Base-by-base conservation (phyloP, 164 flowering plant species). In the Umbellularia californica region DNA sequence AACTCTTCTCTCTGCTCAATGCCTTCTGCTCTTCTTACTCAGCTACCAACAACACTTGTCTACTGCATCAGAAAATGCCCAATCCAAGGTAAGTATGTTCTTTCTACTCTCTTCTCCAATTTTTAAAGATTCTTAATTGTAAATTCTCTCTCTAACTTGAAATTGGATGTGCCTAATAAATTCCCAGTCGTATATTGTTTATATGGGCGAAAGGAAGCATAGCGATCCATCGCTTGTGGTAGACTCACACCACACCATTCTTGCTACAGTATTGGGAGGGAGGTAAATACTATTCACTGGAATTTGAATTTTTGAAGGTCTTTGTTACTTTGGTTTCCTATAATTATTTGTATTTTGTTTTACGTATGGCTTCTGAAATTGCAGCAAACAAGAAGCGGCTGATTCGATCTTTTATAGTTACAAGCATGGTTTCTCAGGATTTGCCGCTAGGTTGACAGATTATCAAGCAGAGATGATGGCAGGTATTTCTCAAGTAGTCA, bases 401-500 rank as follows among this genome's bases (percentile, higher is more conserved):
- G 74, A 24, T 23, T 58, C 74, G 6, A 72, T 72, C 9, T 66
- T 72, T 19, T 72, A 72, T 22, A 72, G 67, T 30, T 72, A 72
- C 65, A 72, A 58, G 74, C 87, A 88, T 75, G 89, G 88, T 7
- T 88, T 87, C 72, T 88, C 87, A 0, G 90, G 90, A 58, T 86
- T 88, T 78, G 83, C 88, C n/a, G 90, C 85, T 2, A 74, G 75
- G 24, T 51, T 88, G 67, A 80, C 80, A 6, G 68, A 79, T n/a
- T 78, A 84, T 62, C 87, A 86, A 71, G 89, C 88, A 1, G 58
- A 77, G 78, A 50, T 68, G 23, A 79, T 84, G 74, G 84, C 83
- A 84, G 88, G 89, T 88, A 6, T 41, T 41, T 41, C 11, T 41
- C 47, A 41, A 41, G 47, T 0, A 41, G 47, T 41, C 47, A 5